Percentiles rank a stretch among this genome's conserved stretches.
Evolutionary conservation across 2,329 filamentous ascomycete genomes (phyloP).

Genomic region (Aureobasidium subglaciale): DNA sequence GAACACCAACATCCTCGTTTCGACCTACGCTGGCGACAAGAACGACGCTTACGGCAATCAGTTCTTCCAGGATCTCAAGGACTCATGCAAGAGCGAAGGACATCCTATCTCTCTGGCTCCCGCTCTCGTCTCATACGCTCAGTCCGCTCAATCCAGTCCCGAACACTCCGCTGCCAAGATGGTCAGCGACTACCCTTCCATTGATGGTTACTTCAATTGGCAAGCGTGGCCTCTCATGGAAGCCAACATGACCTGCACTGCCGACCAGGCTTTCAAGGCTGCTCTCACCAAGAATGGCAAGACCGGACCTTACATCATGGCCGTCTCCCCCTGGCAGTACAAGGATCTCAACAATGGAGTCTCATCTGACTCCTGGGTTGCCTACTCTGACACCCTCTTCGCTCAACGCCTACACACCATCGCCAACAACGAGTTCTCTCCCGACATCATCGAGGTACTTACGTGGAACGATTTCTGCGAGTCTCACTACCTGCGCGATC

Average conservation of each 20-base stretch:
- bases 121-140: conserved; percentile 28
- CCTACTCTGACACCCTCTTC: conserved; percentile 33
- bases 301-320: conserved; percentile 34
- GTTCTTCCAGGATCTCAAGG: conserved; percentile 31
- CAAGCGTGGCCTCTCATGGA: conserved; percentile 33
- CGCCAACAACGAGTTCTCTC: conserved; percentile 20
- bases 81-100: conserved; percentile 24
- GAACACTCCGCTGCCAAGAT: conserved; percentile 22
- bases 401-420: conserved; percentile 23
- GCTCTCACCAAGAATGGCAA: conserved; percentile 28
- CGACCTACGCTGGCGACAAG: conserved; percentile 30
- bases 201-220: conserved; percentile 34
- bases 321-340: conserved; percentile 35
- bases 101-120: conserved; percentile 30
- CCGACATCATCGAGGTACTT: conserved; percentile 34
- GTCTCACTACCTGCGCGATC: conserved; percentile 34
- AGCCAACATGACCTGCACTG: conserved; percentile 26
- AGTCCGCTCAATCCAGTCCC: conserved; percentile 24
- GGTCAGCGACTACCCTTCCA: conserved; percentile 28
- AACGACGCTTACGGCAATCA: conserved; percentile 29
- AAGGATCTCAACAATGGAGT: conserved; percentile 33
- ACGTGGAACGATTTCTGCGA: conserved; percentile 36
- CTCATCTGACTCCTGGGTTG: conserved; percentile 29
- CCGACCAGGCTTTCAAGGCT: conserved; percentile 30
- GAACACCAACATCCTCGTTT: conserved; percentile 32